These are phyloP conservation scores for Metahyphopichia silvanorum DNA, from an alignment of 805 yeast genomes.

Conservation along the genomic window DNA sequence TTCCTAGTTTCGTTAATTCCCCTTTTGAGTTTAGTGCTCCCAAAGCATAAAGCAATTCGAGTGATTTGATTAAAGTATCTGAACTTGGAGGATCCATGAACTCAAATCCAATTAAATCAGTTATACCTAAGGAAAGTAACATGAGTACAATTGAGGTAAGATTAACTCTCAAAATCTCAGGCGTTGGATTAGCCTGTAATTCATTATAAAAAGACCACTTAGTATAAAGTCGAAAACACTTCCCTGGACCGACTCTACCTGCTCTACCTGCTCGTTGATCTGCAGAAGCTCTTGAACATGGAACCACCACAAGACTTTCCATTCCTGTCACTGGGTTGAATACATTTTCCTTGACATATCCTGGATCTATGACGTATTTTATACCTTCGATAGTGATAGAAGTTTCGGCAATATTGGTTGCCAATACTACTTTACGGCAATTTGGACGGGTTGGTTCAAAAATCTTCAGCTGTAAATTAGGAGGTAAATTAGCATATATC, in stretches of 20 bases:
- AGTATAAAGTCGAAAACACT: conserved; percentile 75
- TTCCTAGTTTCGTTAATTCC: conserved; percentile 69
- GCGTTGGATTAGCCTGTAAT: conserved; percentile 74
- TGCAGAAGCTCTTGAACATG: conserved; percentile 44
- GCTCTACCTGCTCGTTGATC: conserved; percentile 49
- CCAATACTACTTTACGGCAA: conserved; percentile 82
- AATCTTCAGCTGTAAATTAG: conserved; percentile 75
- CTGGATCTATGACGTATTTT: conserved; percentile 41
- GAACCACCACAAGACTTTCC: conserved; percentile 45
- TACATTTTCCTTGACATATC: conserved; percentile 43
- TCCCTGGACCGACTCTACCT: conserved; percentile 46
- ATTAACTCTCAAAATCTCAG: conserved; percentile 89
- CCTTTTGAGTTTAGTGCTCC: conserved; percentile 87
- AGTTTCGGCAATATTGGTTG: conserved; percentile 81
- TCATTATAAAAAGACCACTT: conserved; percentile 79
- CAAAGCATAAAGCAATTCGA: conserved; percentile 78
- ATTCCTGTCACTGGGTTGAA: conserved; percentile 40
- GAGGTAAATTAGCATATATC: conserved; percentile 86
- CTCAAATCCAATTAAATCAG: conserved; percentile 77
- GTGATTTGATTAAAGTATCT: conserved; percentile 66
- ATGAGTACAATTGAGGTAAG: conserved; percentile 72
- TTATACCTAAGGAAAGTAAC: conserved; percentile 79
- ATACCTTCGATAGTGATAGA: conserved; percentile 46
- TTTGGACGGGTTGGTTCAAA: conserved; percentile 84
- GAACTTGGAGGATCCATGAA: conserved; percentile 88